Base-by-base conservation (phyloP, 2,329 filamentous ascomycete genomes). In the Fusarium euwallaceae region DNA sequence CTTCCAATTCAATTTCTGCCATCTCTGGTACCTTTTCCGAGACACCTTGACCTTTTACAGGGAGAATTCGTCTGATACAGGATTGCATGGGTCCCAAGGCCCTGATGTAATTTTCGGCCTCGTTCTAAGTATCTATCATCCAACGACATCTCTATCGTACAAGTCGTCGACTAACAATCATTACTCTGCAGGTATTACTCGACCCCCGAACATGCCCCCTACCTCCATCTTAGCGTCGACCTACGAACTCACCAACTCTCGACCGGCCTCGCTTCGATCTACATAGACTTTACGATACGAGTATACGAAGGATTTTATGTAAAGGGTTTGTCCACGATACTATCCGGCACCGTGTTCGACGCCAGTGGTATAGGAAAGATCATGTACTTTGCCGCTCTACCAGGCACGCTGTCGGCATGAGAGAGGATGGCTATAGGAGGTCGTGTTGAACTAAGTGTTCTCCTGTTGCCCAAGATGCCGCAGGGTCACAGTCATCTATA, bases 1-100 rank as follows among this genome's bases (percentile, higher is more conserved):
- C 17, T 53, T 3, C 24, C 24, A 53, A 32, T 53, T n/a, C 9
- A 53, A 53, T 53, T 10, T 53, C 17, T 32, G 1, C 48, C 3
- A n/a, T n/a, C 17, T 29, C 8, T 4, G 1, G 8, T 12, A 3
- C 17, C 24, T n/a, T 1, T 0, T 4, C 3, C 16, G 2, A 22
- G 17, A 17, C 2, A 6, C 2, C 2, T 17, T 16, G 16, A 5
- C 4, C 5, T 11, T 10, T 10, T 1, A 2, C 3, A 11, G 6
- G 8, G 7, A 2, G 8, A 29, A 9, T 2, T 22, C n/a, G 2
- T 17, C 24, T 3, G 17, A n/a, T 12, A 7, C 2, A 51, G 8
- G 16, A 51, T 29, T 11, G 3, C 1, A n/a, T 20, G 10, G 9
- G 17, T 17, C 12, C 27, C 16, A 12, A n/a, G 16, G 17, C 4